Base-by-base conservation (phyloP, 495 filamentous ascomycete species). In the Cryomyces minteri region DNA sequence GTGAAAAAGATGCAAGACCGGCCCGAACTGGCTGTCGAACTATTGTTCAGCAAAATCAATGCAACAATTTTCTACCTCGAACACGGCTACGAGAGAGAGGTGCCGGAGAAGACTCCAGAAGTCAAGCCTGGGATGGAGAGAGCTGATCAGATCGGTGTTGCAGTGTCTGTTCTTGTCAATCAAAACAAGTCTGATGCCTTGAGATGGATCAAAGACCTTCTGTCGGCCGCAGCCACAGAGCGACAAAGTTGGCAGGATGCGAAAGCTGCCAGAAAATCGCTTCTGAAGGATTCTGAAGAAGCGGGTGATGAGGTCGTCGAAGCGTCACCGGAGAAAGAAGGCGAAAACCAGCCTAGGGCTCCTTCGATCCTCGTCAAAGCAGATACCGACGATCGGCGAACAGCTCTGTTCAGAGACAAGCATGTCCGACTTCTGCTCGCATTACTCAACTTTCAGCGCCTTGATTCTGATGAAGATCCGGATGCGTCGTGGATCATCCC, bases 31-130 rank as follows among this genome's bases (percentile, higher is more conserved):
- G 71, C 84, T 43, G 79, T 87, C 5, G 92, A 98, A 58, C 62
- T 99, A 60, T 67, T 99, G 9, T 99, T 99, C 59, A 88, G 82
- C 58, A 99, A 99, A 62, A 84, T 86, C 53, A 79, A 77, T 45
- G 72, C 72, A 2, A 93, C 87, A 0, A 71, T 79, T 0, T 82
- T 79, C 59, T 96, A 84, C 56, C 70, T 99, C 4, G 84, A 95
- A 56, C 83, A 86, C 56, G 92, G 92, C 5, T 80, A 85, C 52
- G 85, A 94, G 54, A 82, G 80, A 54, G 84, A 88, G 55, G 77
- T 79, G 0, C 55, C 74, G 28, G 68, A 72, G 6, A 61, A 67
- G 10, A 71, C 68, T 32, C 70, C 72, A 36, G 80, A 92, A 51
- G 80, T 99, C 38, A 81, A 78, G 50, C 73, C 78, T 31, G 74